These are phyloP conservation scores for Lactifluus volemus DNA, from an alignment of 768 basidiomycete species.

Conservation along the genomic window DNA sequence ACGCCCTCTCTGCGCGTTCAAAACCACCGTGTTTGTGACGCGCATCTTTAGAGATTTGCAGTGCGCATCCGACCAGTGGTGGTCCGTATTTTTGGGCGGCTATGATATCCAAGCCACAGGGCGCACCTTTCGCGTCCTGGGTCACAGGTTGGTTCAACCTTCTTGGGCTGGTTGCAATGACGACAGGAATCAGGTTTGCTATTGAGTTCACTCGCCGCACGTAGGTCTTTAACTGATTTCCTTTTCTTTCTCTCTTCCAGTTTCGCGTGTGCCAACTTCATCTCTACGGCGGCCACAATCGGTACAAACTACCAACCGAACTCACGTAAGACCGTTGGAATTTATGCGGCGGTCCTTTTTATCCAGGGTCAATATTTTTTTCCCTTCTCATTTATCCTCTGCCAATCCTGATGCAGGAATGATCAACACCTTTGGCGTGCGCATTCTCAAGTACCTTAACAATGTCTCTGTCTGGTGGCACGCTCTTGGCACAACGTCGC, in stretches of 20 bases:
- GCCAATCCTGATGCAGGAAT: conserved; percentile 30
- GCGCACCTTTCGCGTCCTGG: conserved; percentile 64
- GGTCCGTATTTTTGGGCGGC: conserved; percentile 82
- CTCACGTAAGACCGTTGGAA: conserved; percentile 53
- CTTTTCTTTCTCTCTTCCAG: conserved; percentile 25
- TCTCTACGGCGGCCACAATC: conserved; percentile 55
- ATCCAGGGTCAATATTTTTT: conserved; percentile 39
- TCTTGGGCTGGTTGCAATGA: conserved; percentile 68
- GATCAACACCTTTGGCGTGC: conserved; percentile 70
- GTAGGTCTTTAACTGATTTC: neutral
- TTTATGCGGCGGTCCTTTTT: conserved; percentile 60
- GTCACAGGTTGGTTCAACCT: conserved; percentile 71
- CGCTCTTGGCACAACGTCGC: conserved; percentile 54
- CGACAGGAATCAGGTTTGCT: conserved; percentile 56
- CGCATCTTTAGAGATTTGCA: conserved; percentile 32
- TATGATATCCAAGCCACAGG: conserved; percentile 49
- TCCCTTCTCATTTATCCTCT: neutral
- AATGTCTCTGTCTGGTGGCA: conserved; percentile 72
- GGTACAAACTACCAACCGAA: conserved; percentile 50
- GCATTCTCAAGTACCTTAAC: conserved; percentile 55
- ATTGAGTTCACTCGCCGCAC: neutral
- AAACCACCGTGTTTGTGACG: neutral
- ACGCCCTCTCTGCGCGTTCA: conserved; percentile 14
- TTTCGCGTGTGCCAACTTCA: conserved; percentile 58
- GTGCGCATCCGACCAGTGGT: conserved; percentile 62